These are phyloP conservation scores for Clonostachys rosea DNA, from an alignment of 2,329 filamentous ascomycete species.

Conservation along the genomic window DNA sequence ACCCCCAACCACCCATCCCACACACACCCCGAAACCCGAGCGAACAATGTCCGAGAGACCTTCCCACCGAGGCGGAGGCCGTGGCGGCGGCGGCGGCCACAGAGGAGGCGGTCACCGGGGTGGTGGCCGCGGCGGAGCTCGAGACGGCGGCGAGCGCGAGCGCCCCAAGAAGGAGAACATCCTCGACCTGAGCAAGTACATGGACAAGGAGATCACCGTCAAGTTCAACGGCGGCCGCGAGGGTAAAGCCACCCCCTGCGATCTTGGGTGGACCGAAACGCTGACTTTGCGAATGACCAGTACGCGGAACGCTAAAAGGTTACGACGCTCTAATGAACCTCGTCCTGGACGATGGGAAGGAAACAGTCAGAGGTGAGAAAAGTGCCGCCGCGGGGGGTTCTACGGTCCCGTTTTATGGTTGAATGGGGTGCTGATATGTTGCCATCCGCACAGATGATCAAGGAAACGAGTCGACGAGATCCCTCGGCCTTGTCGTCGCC, in stretches of 20 bases:
- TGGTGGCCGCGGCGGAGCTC: conserved; percentile 37
- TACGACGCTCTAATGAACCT: conserved; percentile 98
- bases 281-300: conserved; percentile 21
- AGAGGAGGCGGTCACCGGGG: conserved; percentile 38
- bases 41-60: conserved; percentile 45
- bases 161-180: conserved; percentile 98
- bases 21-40: conserved; percentile 3
- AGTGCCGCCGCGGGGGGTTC: conserved; percentile 8
- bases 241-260: conserved; percentile 45
- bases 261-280: background rate
- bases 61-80: conserved; percentile 35
- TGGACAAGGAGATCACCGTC: conserved; percentile 92
- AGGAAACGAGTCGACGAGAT: conserved; percentile 77
- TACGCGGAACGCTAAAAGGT: conserved; percentile 85
- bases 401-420: background rate
- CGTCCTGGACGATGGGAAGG: conserved; percentile 90
- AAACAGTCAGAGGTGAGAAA: conserved; percentile 72
- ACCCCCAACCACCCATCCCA: conserved; percentile 3
- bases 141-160: conserved; percentile 48
- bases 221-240: conserved; percentile 96
- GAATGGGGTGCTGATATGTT: background rate
- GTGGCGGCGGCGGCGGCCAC: conserved; percentile 29
- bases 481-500: conserved; percentile 82
- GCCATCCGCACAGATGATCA: conserved; percentile 66
- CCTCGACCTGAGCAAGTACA: conserved; percentile 89